Evolutionary conservation across 495 filamentous ascomycete species (phyloP).

Genomic region (Lasiosphaeria miniovina): DNA sequence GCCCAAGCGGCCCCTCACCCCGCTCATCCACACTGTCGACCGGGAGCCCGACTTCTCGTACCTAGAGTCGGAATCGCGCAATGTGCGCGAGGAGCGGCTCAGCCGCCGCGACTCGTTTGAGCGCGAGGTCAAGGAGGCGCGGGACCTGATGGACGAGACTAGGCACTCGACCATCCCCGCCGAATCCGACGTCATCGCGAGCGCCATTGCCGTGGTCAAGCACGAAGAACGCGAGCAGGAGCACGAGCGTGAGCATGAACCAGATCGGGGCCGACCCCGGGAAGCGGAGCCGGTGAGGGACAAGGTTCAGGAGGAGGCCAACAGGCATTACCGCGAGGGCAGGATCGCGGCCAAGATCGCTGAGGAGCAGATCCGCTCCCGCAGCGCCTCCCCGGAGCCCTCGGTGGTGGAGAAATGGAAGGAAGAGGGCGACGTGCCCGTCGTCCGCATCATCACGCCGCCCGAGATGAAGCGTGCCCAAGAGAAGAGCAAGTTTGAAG

Average conservation of each 20-base stretch:
- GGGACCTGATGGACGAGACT: conserved; percentile 30
- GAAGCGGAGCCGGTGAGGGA: conserved; percentile 36
- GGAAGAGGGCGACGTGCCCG: conserved; percentile 31
- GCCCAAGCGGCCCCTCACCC: conserved; percentile 37
- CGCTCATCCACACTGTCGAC: conserved; percentile 42
- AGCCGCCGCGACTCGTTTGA: conserved; percentile 44
- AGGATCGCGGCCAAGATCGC: conserved; percentile 44
- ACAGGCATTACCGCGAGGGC: conserved; percentile 49
- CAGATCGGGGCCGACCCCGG: conserved; percentile 14
- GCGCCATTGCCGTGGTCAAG: conserved; percentile 33
- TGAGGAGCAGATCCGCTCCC: conserved; percentile 48
- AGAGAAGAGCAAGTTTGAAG: conserved; percentile 47
- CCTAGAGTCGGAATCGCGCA: conserved; percentile 12
- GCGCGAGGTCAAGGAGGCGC: conserved; percentile 26
- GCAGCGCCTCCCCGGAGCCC: conserved; percentile 38
- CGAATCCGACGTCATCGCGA: conserved; percentile 33
- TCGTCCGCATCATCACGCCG: conserved; percentile 43
- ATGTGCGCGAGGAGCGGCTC: conserved; percentile 26
- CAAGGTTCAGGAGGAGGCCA: conserved; percentile 47
- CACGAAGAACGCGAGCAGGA: conserved; percentile 27
- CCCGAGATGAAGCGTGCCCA: conserved; percentile 45
- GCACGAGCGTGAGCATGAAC: conserved; percentile 13
- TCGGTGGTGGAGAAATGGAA: conserved; percentile 52
- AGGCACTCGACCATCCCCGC: conserved; percentile 39
- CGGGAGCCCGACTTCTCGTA: conserved; percentile 43